A percentile compares a stretch with the other conserved stretches of the same genome.
These are phyloP conservation scores for Annona squamosa DNA, from an alignment of 164 flowering plant genomes.

Conservation along the genomic window DNA sequence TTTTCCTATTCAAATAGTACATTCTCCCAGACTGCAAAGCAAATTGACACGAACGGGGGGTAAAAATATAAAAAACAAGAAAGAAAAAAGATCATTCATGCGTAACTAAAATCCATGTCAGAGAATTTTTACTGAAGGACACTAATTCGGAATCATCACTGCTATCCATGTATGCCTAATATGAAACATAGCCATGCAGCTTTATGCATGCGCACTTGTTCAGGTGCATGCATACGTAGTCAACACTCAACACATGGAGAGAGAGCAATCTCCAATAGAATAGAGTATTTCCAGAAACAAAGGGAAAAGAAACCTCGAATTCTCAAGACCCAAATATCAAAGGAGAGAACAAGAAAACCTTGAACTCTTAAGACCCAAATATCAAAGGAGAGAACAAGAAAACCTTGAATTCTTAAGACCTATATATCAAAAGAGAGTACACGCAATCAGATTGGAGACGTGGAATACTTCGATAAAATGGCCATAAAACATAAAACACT, in stretches of 20 bases:
- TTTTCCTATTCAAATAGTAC: constrained; percentile 52
- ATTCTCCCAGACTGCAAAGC: constrained; percentile 53
- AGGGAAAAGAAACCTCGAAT: no score
- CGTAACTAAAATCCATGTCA: not conserved
- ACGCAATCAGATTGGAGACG: no score
- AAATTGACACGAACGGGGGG: not conserved
- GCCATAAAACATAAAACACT: no score
- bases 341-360: no score
- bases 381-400: no score
- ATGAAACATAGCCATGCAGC: not conserved
- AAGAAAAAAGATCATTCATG: not conserved
- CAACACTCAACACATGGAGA: not conserved
- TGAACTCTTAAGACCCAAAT: no score
- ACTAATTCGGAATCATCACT: not conserved
- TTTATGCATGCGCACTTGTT: not conserved
- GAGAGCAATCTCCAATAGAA: no score
- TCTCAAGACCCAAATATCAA: no score
- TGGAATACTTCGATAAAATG: no score
- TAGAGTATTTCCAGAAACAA: no score
- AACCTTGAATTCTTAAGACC: no score
- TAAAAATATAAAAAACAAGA: not conserved
- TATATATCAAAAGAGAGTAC: no score
- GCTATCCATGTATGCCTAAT: not conserved
- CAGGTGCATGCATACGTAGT: not conserved
- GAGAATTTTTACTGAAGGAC: not conserved